Percentiles rank a stretch among this genome's conserved stretches.
phyloP scores from a whole-genome alignment of 2,329 filamentous ascomycete genomes.

The Thermomyces lanuginosus region DNA sequence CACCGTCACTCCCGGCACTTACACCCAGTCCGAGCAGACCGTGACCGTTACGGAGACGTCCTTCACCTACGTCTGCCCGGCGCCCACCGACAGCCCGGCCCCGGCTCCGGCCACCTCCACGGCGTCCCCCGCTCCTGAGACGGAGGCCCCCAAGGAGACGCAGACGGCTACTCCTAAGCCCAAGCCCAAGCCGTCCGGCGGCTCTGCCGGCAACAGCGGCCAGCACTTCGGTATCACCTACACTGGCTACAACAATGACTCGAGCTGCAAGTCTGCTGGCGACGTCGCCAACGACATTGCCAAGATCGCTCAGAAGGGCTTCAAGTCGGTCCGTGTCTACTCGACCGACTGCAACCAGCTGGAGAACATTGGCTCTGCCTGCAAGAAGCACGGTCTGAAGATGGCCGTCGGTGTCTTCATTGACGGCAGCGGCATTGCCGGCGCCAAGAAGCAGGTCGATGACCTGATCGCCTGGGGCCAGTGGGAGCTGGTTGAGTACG shows the following conservation, averaged over 20 bases:
- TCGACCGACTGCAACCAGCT: slow-evolving; percentile 80
- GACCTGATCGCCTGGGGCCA: slow-evolving; percentile 56
- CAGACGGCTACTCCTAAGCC: slow-evolving; percentile 10
- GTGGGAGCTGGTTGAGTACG: slow-evolving; percentile 60
- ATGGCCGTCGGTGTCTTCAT: slow-evolving; percentile 84
- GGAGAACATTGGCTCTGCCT: slow-evolving; percentile 55
- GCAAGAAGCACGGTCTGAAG: slow-evolving; percentile 49
- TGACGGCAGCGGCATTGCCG: slow-evolving; percentile 42
- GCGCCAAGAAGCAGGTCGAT: slow-evolving; percentile 55
- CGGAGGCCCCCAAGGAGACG: slow-evolving; percentile 9
- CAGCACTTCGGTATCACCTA: slow-evolving; percentile 60
- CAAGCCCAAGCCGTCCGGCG: slow-evolving; percentile 6
- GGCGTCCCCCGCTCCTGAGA: slow-evolving; percentile 12
- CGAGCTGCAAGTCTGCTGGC: slow-evolving; percentile 47
- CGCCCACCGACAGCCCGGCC: slow-evolving; percentile 31
- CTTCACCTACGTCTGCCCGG: slow-evolving; percentile 56
- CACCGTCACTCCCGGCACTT: slow-evolving; percentile 52
- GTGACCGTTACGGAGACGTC: slow-evolving; percentile 54
- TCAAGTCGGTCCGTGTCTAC: slow-evolving; percentile 65
- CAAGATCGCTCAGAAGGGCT: slow-evolving; percentile 47
- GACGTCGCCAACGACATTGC: slow-evolving; percentile 45
- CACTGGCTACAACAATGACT: slow-evolving; percentile 49
- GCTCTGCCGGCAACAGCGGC: slow-evolving; percentile 15
- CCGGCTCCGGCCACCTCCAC: slow-evolving; percentile 13
- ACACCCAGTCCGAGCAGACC: slow-evolving; percentile 50